Base-by-base conservation (phyloP, 805 yeast species). In the Cyberlindnera misumaiensis region DNA sequence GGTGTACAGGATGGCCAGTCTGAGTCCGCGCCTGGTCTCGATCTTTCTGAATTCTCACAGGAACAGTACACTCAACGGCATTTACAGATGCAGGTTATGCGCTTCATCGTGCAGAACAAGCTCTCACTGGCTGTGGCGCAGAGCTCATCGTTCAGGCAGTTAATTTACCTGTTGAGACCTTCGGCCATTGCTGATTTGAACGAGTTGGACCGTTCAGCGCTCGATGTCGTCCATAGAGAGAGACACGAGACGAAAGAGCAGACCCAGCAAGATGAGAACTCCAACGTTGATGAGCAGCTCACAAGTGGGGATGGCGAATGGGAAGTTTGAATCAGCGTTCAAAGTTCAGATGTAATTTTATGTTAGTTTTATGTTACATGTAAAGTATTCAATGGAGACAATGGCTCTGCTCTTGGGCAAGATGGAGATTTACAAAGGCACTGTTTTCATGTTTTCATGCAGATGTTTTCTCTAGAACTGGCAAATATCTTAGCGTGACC, bases 81-180 rank as follows among this genome's bases (percentile, higher is more conserved):
- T 14, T 15, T 15, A 12, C 31, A n/a, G 6, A 29, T 10, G 15
- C 31, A 29, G 18, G 18, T 27, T 7, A 27, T 27, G 28, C n/a
- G 28, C 7, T 27, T 27, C 17, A 14, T 14, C 10, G 18, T 29
- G 17, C 10, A 29, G 14, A 29, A 29, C 17, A 29, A 29, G 31
- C 31, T 29, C 11, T 14, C 31, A 15, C 11, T 29, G 6, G 11
- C 18, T 15, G 16, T 14, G 31, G 18, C 11, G 31, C 13, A 29
- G 16, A 29, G 16, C 17, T 67, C 61, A 15, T 62, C 75, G 9
- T 75, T 75, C 48, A 71, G 70, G 49, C 78, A 73, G 45, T 49
- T 75, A 29, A 58, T 75, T 12, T 68, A 65, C 46, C 75, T 75
- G 32, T 59, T 75, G 42, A 60, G 72, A 36, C 70, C 76, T 0